Percentiles rank a stretch among this genome's conserved stretches.
These are phyloP conservation scores for Musa beccarii DNA, from an alignment of 176 grass and related monocot genomes.

Conservation along the genomic window DNA sequence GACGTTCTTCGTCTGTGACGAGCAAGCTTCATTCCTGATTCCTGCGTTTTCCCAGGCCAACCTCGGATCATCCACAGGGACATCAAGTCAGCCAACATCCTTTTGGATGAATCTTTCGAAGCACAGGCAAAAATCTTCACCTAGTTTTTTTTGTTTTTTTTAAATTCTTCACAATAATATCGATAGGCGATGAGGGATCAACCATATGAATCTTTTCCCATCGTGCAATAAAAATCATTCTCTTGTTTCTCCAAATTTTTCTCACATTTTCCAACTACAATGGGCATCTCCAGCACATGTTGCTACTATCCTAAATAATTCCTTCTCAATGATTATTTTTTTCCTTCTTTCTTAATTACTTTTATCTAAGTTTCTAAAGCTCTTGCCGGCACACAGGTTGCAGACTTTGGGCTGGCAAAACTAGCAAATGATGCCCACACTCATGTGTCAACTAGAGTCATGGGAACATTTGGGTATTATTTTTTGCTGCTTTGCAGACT, in stretches of 20 bases:
- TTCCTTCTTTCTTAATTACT: too few relatives aligned
- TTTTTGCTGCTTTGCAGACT: too few relatives aligned
- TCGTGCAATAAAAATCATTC: too few relatives aligned
- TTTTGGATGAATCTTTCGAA: constrained; percentile 71
- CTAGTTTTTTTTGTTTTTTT: neutral
- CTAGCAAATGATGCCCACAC: constrained; percentile 43
- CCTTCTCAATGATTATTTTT: too few relatives aligned
- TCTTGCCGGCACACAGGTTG: constrained; percentile 14
- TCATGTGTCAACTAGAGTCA: constrained; percentile 8
- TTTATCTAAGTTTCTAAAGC: too few relatives aligned
- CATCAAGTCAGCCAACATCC: constrained; percentile 88
- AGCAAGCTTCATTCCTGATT: neutral
- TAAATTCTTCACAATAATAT: too few relatives aligned
- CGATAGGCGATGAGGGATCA: too few relatives aligned
- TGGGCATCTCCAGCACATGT: too few relatives aligned
- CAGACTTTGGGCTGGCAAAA: constrained; percentile 75
- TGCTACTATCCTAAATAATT: constrained; percentile 9
- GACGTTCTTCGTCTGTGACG: neutral
- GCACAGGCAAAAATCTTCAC: constrained; percentile 33
- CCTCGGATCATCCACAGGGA: constrained; percentile 87
- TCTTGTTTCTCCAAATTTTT: too few relatives aligned
- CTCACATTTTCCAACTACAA: too few relatives aligned
- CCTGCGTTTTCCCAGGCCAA: constrained; percentile 41
- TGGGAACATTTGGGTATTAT: too few relatives aligned
- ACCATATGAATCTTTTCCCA: too few relatives aligned